A percentile compares a stretch with the other conserved stretches of the same genome.
Conservation (phyloP, 306 rosid genomes). For the Amphicarpaea edgeworthii region DNA sequence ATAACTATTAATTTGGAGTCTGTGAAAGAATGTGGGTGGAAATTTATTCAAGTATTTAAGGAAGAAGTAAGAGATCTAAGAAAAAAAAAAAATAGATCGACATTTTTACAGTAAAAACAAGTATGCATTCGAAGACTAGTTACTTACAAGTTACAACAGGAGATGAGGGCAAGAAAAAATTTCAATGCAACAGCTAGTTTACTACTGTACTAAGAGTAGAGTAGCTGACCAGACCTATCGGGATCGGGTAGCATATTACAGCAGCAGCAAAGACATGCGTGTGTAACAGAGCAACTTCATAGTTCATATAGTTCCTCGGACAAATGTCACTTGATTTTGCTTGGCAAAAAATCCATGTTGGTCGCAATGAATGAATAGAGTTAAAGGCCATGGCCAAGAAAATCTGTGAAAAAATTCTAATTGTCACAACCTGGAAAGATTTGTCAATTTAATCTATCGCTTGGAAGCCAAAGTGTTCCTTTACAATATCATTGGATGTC, state of each 20-base stretch:
- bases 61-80: too few species aligned
- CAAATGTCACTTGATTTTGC: background rate
- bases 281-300: background rate
- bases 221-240: too few species aligned
- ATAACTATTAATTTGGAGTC: too few species aligned
- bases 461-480: slow-evolving; percentile 66
- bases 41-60: too few species aligned
- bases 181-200: too few species aligned
- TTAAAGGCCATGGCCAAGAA: background rate
- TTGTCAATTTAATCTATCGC: slow-evolving; percentile 28
- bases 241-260: background rate
- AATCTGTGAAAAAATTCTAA: background rate
- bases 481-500: slow-evolving; percentile 52
- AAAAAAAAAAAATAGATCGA: too few species aligned
- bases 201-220: too few species aligned
- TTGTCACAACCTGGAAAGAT: slow-evolving; percentile 1
- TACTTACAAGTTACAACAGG: too few species aligned
- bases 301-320: background rate
- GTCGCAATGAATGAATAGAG: slow-evolving; percentile 8
- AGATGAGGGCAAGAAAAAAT: too few species aligned
- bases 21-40: too few species aligned
- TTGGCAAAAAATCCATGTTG: background rate
- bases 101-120: too few species aligned
- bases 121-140: too few species aligned
- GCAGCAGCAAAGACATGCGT: background rate